Evolutionary conservation across 768 basidiomycete genomes (phyloP).

Genomic region (Tylopilus plumbeoviolaceoides): DNA sequence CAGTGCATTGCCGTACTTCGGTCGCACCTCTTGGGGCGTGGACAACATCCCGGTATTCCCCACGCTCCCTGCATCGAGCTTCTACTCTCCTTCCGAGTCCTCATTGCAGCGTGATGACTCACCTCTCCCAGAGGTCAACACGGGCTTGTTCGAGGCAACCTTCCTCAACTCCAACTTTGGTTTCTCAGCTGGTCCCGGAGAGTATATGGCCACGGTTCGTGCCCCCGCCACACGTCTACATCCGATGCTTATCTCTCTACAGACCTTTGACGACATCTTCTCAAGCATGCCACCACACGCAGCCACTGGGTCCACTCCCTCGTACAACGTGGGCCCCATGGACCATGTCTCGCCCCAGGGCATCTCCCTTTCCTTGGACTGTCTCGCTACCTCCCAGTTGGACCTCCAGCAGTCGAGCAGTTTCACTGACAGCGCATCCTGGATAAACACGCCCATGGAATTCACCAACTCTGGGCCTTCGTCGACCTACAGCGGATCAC

Average conservation of each 20-base stretch:
- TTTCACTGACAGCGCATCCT: slow-evolving; percentile 6
- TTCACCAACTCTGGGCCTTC: slow-evolving; percentile 34
- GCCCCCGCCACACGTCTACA: accelerated
- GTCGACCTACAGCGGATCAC: slow-evolving; percentile 43
- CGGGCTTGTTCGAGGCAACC: slow-evolving; percentile 43
- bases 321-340: slow-evolving; percentile 22
- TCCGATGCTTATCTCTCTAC: not conserved
- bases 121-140: slow-evolving; percentile 47
- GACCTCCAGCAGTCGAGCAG: slow-evolving; percentile 6
- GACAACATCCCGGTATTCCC: slow-evolving; percentile 25
- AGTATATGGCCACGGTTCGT: slow-evolving; percentile 15
- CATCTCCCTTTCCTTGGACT: slow-evolving; percentile 9
- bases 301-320: slow-evolving; percentile 2
- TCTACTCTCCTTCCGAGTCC: slow-evolving; percentile 13
- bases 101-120: slow-evolving; percentile 42
- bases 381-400: slow-evolving; percentile 5
- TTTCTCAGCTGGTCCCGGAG: slow-evolving; percentile 15
- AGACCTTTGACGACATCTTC: slow-evolving; percentile 26
- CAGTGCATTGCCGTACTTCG: slow-evolving; percentile 39
- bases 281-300: slow-evolving; percentile 22
- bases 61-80: not conserved
- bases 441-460: slow-evolving; percentile 13
- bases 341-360: slow-evolving; percentile 25
- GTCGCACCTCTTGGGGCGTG: slow-evolving; percentile 26
- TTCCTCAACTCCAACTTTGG: slow-evolving; percentile 34